Base-by-base conservation (phyloP, 345 rosid genomes). In the Kandelia obovata region DNA sequence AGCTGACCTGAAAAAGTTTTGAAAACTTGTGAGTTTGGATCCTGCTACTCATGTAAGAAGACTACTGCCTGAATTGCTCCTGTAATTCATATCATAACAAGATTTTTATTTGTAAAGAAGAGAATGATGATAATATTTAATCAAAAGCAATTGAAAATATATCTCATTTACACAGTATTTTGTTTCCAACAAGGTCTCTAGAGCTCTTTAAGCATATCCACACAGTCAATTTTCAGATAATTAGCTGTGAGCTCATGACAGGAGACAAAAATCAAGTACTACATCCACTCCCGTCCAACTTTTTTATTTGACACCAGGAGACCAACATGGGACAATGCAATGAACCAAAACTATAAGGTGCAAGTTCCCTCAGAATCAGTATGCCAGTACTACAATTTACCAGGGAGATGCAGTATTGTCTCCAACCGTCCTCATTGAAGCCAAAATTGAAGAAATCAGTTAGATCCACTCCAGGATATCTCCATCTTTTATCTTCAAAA, bases 381-480 rank as follows among this genome's bases (percentile, higher is more conserved):
- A 67, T 13, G 10, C 53, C 43, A 43, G 68, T 52, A 53, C 43
- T 37, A 64, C 0, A 56, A 39, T 52, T 65, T 82, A 89, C 96
- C 85, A 84, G 46, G 32, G 80, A 80, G 51, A 68, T 82, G 69
- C 92, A 84, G 73, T 89, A 89, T 9, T 69, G 74, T 74, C 78
- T 86, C 97, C 97, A 88, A 64, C 86, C 83, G 49, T 83, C 83
- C 74, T 86, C 91, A 39, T 82, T 72, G 46, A 92, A 76, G 53
- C 90, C 89, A n/a, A 82, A 92, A 71, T 89, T 92, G 73, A 88
- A 89, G 65, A 79, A 92, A 74, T 84, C 86, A 60, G 83, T 79
- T 11, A 77, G 61, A 80, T 85, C 82, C 8, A 61, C 80, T 43
- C 86, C 86, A 34, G 82, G 84, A 74, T 65, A 60, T 72, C 81